Conservation (phyloP, 2,329 filamentous ascomycete genomes). For the Aspergillus phoenicis region DNA sequence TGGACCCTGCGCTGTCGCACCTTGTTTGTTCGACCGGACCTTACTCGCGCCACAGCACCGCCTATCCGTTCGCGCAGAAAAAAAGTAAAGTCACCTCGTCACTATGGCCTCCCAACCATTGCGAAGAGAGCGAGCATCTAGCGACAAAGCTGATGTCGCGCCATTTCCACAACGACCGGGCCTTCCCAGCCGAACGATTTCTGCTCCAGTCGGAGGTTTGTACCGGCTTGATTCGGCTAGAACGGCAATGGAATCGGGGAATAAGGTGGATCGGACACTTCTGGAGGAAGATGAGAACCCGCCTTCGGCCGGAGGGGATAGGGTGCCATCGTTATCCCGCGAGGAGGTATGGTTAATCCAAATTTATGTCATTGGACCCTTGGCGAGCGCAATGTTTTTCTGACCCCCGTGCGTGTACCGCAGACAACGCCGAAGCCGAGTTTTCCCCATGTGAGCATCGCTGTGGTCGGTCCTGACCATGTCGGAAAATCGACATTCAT, state of each 20-base stretch:
- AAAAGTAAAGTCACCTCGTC: slow-evolving; percentile 4
- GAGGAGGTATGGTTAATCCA: slow-evolving; percentile 26
- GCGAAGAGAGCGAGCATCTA: slow-evolving; percentile 36
- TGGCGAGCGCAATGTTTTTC: slow-evolving; percentile 7
- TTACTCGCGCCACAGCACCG: slow-evolving; percentile 17
- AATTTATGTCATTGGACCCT: not conserved
- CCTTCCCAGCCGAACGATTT: slow-evolving; percentile 38
- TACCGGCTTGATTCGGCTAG: slow-evolving; percentile 29
- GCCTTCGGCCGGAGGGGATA: slow-evolving; percentile 17
- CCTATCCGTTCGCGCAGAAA: slow-evolving; percentile 15
- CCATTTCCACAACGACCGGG: slow-evolving; percentile 33
- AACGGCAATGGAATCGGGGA: slow-evolving; percentile 22
- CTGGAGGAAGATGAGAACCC: slow-evolving; percentile 35
- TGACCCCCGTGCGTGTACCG: slow-evolving; percentile 14
- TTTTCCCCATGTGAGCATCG: slow-evolving; percentile 60
- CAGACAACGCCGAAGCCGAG: slow-evolving; percentile 31
- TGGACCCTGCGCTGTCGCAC: slow-evolving; percentile 27
- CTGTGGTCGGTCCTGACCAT: slow-evolving; percentile 56
- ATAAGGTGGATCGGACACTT: slow-evolving; percentile 27
- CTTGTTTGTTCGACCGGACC: slow-evolving; percentile 23
- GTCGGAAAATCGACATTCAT: slow-evolving; percentile 65
- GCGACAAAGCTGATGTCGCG: slow-evolving; percentile 34
- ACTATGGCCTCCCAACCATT: slow-evolving; percentile 33
- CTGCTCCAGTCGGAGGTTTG: slow-evolving; percentile 37
- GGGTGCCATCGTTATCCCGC: not conserved